Evolutionary conservation across 192 early-diverging fungal genomes (phyloP), one percentile per base, ranked within the genome.

Genomic region (Pilobolus umbonatus): DNA sequence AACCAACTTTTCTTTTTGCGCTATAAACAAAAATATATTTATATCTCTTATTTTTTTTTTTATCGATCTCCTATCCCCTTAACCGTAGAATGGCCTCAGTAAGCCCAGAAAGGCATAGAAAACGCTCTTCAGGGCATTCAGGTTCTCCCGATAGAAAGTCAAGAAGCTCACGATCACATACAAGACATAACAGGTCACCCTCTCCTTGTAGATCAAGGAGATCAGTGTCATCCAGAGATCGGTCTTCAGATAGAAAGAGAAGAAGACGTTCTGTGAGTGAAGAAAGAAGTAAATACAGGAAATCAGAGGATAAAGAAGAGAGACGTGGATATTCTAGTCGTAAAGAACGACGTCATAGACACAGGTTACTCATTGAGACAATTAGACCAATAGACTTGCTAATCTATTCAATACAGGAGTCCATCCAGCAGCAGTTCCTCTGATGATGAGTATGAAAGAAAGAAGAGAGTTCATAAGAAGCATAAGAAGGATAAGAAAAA

Each of bases 401-500:
- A n/a, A n/a, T n/a, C n/a, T n/a, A n/a, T n/a, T n/a, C n/a, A n/a
- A n/a, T n/a, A n/a, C n/a, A n/a, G n/a, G n/a, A n/a, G n/a, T n/a
- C 19, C 39, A 17, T 2, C 39, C 19, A 17, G 15, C 0, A 17
- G 14, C 39, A 17, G 15, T 42, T 42, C 39, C 19, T 42, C 39
- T 2, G 39, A 42, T 2, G 39, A 42, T 42, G 39, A 42, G n/a
- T n/a, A n/a, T 15, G 19, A 12, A 42, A 5, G 39, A 42, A 42
- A 42, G 14, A 42, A 15, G 19, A 42, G 39, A 42, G 39, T 17
- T 15, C 39, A 42, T 42, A 42, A 42, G 39, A 42, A 42, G 19
- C 39, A 42, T 42, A 42, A 42, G 39, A 42, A 42, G 12, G 39
- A 42, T 42, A 42, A 42, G 19, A 42, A 42, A 15, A 42, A 42